Evolutionary conservation across 192 early-diverging fungal species (phyloP).

Genomic region (Coemansia sp.): DNA sequence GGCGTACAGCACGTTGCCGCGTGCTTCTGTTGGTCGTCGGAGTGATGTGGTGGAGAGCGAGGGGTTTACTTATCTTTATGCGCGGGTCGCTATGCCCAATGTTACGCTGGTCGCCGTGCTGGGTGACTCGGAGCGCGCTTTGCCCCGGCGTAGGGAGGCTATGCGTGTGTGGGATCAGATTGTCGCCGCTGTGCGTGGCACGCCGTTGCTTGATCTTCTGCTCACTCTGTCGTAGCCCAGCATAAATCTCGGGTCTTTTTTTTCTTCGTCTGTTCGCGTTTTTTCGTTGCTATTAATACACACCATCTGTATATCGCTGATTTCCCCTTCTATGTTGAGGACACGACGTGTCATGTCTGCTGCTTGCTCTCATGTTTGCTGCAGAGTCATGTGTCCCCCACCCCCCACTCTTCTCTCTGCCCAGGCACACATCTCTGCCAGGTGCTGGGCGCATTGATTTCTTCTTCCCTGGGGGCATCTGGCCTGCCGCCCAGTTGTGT

Average conservation of each 20-base stretch:
- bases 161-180: conserved; percentile 44
- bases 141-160: conserved; percentile 40
- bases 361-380: neutral
- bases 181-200: conserved; percentile 42
- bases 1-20: conserved; percentile 31
- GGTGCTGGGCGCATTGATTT: conserved; percentile 12
- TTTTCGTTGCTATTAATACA: neutral
- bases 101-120: conserved; percentile 37
- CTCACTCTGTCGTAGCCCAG: conserved; percentile 13
- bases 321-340: conserved; percentile 2
- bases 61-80: conserved; percentile 43
- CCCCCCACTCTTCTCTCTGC: too few species aligned
- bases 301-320: neutral
- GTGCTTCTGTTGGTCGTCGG: conserved; percentile 21
- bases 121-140: conserved; percentile 37
- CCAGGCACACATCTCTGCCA: too few species aligned
- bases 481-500: neutral
- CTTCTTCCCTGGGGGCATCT: neutral
- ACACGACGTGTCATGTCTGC: neutral
- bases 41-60: conserved; percentile 9
- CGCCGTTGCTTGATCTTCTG: conserved; percentile 33
- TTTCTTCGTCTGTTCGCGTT: neutral
- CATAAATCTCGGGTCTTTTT: neutral
- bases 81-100: conserved; percentile 43
- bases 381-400: conserved; percentile 2